Percentiles rank a stretch among this genome's conserved stretches.
These are phyloP conservation scores for Microbotryum silenes-acaulis DNA, from an alignment of 1,284 basidiomycete species.

Conservation along the genomic window DNA sequence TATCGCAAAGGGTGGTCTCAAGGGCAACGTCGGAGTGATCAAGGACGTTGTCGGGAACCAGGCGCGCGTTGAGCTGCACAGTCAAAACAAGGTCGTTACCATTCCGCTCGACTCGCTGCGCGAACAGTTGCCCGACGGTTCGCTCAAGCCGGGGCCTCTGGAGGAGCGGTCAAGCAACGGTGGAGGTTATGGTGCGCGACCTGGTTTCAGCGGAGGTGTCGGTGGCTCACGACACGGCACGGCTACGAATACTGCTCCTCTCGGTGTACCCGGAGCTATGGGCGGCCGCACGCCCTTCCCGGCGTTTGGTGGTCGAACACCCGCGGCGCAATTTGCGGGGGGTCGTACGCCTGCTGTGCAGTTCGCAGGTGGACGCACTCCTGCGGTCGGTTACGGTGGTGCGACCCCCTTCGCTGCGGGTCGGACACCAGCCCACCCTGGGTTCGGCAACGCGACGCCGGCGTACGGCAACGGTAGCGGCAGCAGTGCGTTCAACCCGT, in stretches of 20 bases:
- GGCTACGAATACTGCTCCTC: conserved; percentile 19
- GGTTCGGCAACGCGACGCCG: conserved; percentile 9
- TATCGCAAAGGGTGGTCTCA: conserved; percentile 79
- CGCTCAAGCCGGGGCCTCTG: conserved; percentile 15
- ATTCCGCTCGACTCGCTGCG: conserved; percentile 74
- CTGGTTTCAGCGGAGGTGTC: conserved; percentile 8
- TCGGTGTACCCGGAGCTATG: conserved; percentile 12
- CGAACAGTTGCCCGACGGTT: conserved; percentile 47
- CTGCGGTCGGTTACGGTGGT: conserved; percentile 20
- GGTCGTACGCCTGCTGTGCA: conserved; percentile 26
- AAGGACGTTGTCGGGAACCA: conserved; percentile 87
- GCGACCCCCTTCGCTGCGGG: conserved; percentile 14
- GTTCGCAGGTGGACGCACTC: conserved; percentile 30
- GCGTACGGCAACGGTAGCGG: conserved; percentile 43
- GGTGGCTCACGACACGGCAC: conserved; percentile 3
- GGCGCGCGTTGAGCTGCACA: conserved; percentile 84
- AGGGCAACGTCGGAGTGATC: conserved; percentile 85
- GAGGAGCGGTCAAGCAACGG: conserved; percentile 15
- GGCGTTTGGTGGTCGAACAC: conserved; percentile 13
- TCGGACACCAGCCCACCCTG: conserved; percentile 11
- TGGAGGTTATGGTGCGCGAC: neutral
- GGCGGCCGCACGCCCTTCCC: conserved; percentile 13
- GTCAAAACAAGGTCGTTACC: conserved; percentile 81
- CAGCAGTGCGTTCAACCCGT: conserved; percentile 23
- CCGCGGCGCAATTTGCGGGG: conserved; percentile 11